Conservation (phyloP, 1,284 basidiomycete species). For the Lignosus rhinocerotis region DNA sequence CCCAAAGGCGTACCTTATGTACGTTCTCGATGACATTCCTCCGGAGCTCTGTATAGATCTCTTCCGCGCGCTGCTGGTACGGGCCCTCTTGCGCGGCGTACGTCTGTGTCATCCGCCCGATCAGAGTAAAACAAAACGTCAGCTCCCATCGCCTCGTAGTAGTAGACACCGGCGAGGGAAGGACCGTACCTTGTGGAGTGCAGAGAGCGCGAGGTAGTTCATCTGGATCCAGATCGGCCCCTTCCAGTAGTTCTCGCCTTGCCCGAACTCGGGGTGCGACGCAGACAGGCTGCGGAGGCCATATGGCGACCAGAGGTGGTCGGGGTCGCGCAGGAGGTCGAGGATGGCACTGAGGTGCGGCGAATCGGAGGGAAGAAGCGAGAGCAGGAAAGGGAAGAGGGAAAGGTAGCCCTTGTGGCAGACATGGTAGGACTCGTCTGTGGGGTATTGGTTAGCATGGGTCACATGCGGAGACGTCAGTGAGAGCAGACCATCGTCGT, state of each 20-base stretch:
- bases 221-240: conserved; percentile 97
- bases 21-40: conserved; percentile 86
- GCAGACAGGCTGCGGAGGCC: conserved; percentile 87
- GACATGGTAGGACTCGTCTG: conserved; percentile 88
- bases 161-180: conserved; percentile 10
- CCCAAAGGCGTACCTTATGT: conserved; percentile 59
- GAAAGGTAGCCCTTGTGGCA: conserved; percentile 94
- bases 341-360: conserved; percentile 79
- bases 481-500: conserved; percentile 68
- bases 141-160: background rate
- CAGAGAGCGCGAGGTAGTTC: conserved; percentile 86
- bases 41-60: conserved; percentile 81
- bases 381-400: conserved; percentile 88
- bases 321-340: conserved; percentile 76
- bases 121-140: too few relatives aligned
- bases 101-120: conserved; percentile 52
- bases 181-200: conserved; percentile 66
- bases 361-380: conserved; percentile 74
- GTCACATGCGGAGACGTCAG: background rate
- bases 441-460: too few relatives aligned
- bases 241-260: conserved; percentile 95
- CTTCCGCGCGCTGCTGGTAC: conserved; percentile 67
- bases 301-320: conserved; percentile 88
- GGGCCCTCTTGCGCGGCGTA: conserved; percentile 84
- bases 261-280: conserved; percentile 84